phyloP scores from a whole-genome alignment of 2,329 filamentous ascomycete species.

The Coleophoma eucalyptorum region DNA sequence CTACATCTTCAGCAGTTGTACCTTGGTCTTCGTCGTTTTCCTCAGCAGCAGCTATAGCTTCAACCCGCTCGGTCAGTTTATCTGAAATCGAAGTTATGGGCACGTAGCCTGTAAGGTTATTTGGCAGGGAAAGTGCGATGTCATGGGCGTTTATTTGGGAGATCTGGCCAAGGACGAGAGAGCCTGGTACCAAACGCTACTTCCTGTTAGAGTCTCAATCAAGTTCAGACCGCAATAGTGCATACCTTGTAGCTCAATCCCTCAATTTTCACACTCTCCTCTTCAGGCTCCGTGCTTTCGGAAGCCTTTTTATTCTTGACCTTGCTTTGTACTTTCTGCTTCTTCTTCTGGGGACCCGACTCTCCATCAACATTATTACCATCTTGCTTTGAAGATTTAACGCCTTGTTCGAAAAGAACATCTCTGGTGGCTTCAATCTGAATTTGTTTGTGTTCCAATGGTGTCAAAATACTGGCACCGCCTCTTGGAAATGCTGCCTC shows the following conservation, averaged over 20 bases:
- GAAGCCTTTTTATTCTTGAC: slow-evolving; percentile 49
- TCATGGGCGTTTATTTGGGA: slow-evolving; percentile 76
- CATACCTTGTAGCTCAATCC: slow-evolving; percentile 84
- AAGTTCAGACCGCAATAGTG: slow-evolving; percentile 8
- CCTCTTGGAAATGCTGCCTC: slow-evolving; percentile 90
- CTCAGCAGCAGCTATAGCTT: slow-evolving; percentile 61
- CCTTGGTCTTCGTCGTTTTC: slow-evolving; percentile 50
- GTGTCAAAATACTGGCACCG: slow-evolving; percentile 84
- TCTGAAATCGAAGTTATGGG: slow-evolving; percentile 91
- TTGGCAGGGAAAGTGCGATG: slow-evolving; percentile 79
- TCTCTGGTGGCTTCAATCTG: slow-evolving; percentile 89
- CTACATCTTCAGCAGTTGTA: slow-evolving; percentile 55
- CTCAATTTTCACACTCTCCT: slow-evolving; percentile 68
- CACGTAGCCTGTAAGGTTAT: slow-evolving; percentile 87
- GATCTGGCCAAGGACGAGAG: slow-evolving; percentile 83
- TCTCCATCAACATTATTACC: slow-evolving; percentile 27
- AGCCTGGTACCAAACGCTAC: slow-evolving; percentile 79
- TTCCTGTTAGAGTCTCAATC: slow-evolving; percentile 26
- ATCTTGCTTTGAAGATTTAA: slow-evolving; percentile 38
- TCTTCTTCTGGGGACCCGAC: slow-evolving; percentile 35
- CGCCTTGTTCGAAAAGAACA: slow-evolving; percentile 76
- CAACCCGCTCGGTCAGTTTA: slow-evolving; percentile 70
- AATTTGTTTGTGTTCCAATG: slow-evolving; percentile 94
- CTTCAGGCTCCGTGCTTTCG: slow-evolving; percentile 42
- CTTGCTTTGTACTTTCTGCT: slow-evolving; percentile 50